phyloP scores from a whole-genome alignment of 169 alveolate genomes.

The Sarcocystis neurona region DNA sequence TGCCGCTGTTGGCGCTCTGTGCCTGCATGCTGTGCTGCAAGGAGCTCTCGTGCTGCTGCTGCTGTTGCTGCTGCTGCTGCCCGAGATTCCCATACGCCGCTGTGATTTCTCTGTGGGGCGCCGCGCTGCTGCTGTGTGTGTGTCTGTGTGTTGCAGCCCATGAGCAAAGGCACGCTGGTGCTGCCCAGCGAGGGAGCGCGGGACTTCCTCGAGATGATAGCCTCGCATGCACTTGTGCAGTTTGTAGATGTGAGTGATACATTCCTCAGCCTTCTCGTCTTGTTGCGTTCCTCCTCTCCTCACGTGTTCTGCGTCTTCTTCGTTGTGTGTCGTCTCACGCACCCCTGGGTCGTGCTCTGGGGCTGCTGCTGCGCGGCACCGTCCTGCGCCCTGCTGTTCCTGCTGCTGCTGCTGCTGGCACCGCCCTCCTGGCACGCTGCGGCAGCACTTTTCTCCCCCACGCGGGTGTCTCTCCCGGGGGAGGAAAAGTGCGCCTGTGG shows the following conservation, averaged over 20 bases:
- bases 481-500: no score
- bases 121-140: neutral
- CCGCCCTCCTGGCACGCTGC: no score
- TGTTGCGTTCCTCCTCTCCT: neutral
- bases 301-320: neutral
- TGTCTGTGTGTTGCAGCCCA: conserved; percentile 71
- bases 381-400: no score
- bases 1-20: neutral
- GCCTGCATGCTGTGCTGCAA: neutral
- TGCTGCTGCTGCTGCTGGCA: no score
- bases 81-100: neutral
- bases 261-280: neutral
- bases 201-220: conserved; percentile 85
- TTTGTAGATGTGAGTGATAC: conserved; percentile 77
- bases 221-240: conserved; percentile 83
- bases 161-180: conserved; percentile 92
- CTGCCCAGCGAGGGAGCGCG: conserved; percentile 90
- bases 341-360: neutral
- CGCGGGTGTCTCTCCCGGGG: no score
- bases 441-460: no score
- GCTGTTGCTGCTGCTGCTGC: neutral
- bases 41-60: neutral
- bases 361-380: no score
- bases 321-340: neutral
- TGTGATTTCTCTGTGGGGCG: neutral